Base-by-base conservation (phyloP, 345 rosid species). In the Conringia planisiliqua region DNA sequence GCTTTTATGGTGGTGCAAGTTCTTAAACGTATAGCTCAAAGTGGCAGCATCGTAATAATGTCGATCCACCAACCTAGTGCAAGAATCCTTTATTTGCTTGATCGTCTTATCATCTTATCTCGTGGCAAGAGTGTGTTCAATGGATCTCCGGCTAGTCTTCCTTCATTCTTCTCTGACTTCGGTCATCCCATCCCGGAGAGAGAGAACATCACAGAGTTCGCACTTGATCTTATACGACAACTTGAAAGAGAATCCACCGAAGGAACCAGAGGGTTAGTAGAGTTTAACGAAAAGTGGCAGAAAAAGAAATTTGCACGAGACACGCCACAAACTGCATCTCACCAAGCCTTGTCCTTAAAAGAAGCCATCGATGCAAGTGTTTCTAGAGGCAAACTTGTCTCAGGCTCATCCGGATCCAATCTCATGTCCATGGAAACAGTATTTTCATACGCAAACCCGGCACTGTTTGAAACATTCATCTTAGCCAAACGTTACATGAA, bases 1-100 rank as follows among this genome's bases (percentile, higher is more conserved):
- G 93, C 93, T 42, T 85, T 78, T 50, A 88, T 89, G 71, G 97
- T 91, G 14, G 96, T 86, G 62, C 92, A 91, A 26, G 86, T 86
- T 81, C 86, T 91, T 4, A 89, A 89, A 75, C 82, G 85, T 22
- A 91, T 89, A 1, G 93, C 96, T 27, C 72, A 52, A 20, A 77
- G 88, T 4, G 96, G 91, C 5, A 88, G 96, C 80, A 82, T 89
- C 2, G 90, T 89, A 10, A 78, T 89, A 47, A 87, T 87, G 94
- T 85, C 94, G 6, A 84, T 89, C 24, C 91, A 86, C 72, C 94
- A 89, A 63, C 91, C 94, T 68, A 70, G 74, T 54, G 73, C 39
- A 56, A 64, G 91, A 70, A 87, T 87, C 73, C 84, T 84, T 62
- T 73, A 82, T 69, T 85, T 87, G 68, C 68, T 89, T 14, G 92